These are phyloP conservation scores for Starmerella scarabaei DNA, from an alignment of 805 yeast species.

Conservation along the genomic window DNA sequence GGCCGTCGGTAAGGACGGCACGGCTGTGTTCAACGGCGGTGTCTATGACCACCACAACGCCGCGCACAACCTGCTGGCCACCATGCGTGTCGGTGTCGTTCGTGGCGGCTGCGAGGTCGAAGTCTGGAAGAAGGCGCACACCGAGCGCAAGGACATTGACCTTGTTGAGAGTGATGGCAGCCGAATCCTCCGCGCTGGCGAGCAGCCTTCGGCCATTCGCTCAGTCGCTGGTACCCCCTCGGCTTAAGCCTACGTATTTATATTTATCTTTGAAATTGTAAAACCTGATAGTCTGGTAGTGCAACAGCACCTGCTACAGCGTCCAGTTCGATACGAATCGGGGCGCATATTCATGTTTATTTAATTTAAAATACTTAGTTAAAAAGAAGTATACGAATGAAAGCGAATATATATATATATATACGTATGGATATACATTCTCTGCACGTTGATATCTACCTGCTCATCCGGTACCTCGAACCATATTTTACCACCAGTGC, in stretches of 20 bases:
- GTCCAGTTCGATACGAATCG: too few species aligned
- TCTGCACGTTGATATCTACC: too few species aligned
- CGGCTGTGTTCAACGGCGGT: conserved; percentile 89
- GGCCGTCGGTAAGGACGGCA: conserved; percentile 86
- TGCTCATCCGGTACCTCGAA: too few species aligned
- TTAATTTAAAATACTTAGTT: too few species aligned
- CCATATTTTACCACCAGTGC: too few species aligned
- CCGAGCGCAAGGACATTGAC: conserved; percentile 51
- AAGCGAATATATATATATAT: too few species aligned
- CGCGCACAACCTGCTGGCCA: conserved; percentile 77
- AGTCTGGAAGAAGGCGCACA: conserved; percentile 65
- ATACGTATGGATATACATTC: too few species aligned
- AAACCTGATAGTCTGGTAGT: too few species aligned
- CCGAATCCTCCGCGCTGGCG: conserved; percentile 46
- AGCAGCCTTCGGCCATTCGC: conserved; percentile 36
- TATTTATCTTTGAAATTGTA: too few species aligned
- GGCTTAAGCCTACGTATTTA: conserved; percentile 11
- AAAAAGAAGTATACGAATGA: too few species aligned
- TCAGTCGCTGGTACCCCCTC: conserved; percentile 21
- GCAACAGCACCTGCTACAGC: too few species aligned
- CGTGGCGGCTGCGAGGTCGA: conserved; percentile 71
- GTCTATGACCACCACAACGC: conserved; percentile 90
- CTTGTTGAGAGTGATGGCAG: conserved; percentile 44
- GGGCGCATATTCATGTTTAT: too few species aligned
- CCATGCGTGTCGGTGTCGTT: conserved; percentile 83